Evolutionary conservation across 257 asterid species (phyloP), one percentile per base, ranked within the genome.

Genomic region (Haberlea rhodopensis): DNA sequence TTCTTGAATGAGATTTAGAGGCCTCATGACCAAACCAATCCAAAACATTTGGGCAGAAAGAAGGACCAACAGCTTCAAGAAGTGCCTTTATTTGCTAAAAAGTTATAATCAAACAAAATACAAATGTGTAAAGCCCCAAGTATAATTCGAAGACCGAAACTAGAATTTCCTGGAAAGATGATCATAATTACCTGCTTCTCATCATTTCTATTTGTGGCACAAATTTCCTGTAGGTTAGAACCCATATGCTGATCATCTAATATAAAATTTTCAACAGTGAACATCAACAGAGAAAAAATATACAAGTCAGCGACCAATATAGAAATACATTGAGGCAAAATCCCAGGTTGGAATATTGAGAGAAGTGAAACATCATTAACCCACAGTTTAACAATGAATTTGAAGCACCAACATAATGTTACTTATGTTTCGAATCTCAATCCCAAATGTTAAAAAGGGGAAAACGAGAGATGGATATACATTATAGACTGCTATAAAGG

Each of bases 41-140:
- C 81, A 83, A 63, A 77, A 71, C 68, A 72, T 87, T 81, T 20
- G 94, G 99, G 79, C 97, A 92, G 73, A 92, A 85, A 32, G 95
- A 75, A 62, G 90, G 70, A 54, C 99, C 99, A 75, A 85, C 78
- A 67, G 79, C 74, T 77, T 87, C 84, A 56, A 92, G 97, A 78
- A 92, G 96, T 63, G 99, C 97, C 85, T 81, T 89, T 57, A 89
- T 85, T 92, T 92, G 95, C 99, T 92, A 91, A 52, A 80, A 25
- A 51, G 40, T 63, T n/a, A 22, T 61, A 53, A 60, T 43, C 61
- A 62, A 66, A 65, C n/a, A 62, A 64, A 60, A 68, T 63, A 58
- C 31, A 69, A 63, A 40, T 49, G 57, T 23, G 56, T 60, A 24
- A 16, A 32, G 20, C 46, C 62, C 34, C 48, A 53, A 43, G 58